Evolutionary conservation across 306 rosid genomes (phyloP), one percentile per base, ranked within the genome.

Genomic region (Trifolium dubium): DNA sequence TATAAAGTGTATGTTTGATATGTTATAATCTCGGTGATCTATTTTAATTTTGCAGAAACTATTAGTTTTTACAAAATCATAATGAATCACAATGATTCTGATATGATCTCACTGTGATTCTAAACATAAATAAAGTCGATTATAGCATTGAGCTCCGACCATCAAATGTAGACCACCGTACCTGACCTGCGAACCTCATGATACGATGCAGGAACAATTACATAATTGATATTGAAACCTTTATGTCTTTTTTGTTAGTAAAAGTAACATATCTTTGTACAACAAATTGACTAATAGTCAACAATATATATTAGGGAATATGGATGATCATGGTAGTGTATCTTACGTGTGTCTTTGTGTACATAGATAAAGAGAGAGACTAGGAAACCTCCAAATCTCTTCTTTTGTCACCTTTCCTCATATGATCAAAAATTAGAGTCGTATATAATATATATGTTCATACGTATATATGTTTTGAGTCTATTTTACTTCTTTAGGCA

Each of bases 331-430:
- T 61, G 43, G 44, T 34, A 64, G 10, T 64, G 19, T 66, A 15
- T 62, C 46, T 30, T 63, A 62, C 44, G 44, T 66, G 71, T 65
- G 53, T 35, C 35, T 13, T 6, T 28, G 30, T 40, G 68, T 63
- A 17, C 8, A 37, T 17, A 17, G 50, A 54, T 28, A 54, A n/a
- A 53, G 39, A 49, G 34, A 73, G 51, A 46, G 70, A 32, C 0
- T 2, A 58, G 62, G 82, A 84, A 77, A 80, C 77, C 78, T 76
- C 81, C 81, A 77, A 81, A 85, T 70, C 50, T 79, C 66, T 77
- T 86, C 10, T 77, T 83, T 81, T 75, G 67, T 69, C 78, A 69
- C 71, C 40, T 74, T 85, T 66, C 51, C 11, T 71, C 1, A 69
- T 62, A 31, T 75, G 69, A 50, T 49, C 69, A 50, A 64, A 75